Evolutionary conservation across 148 eudicot species (phyloP), one percentile per base, ranked within the genome.

Genomic region (Cornus florida): DNA sequence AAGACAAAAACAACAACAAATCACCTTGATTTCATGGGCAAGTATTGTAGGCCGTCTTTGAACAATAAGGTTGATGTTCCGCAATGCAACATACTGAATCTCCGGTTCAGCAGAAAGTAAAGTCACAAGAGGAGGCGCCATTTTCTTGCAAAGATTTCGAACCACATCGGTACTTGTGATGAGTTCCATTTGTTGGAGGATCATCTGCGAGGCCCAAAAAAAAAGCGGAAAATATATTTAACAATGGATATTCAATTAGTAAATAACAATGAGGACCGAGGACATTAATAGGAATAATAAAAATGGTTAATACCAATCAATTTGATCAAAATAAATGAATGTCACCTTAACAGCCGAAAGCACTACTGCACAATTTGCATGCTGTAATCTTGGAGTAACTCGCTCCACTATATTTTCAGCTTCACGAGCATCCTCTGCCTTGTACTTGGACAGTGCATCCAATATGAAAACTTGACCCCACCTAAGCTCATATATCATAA

Each of bases 381-480:
- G 99, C 82, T 96, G 99, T 65, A 96, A 80, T 35, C 99, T 87
- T 59, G 99, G 99, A 75, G 99, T 92, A 64, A 96, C 99, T 81
- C 99, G 90, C 88, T 96, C 99, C 75, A 96, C 99, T 74, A 92
- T 96, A 82, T 96, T 96, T 88, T 96, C 99, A 83, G 98, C 98
- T 86, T 96, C 99, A 76, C 95, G 99, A 73, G 99, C 94, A 86
- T 96, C 99, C 31, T 88, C 93, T 82, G 99, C 97, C 83, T 92
- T 94, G 82, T 92, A 97, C 81, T 87, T 94, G 70, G 99, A 94
- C 73, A 97, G 92, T 60, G 99, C 95, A 79, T 97, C 99, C 90
- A 97, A 80, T 84, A 97, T 97, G 80, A 97, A 97, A 82, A 97
- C 99, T 87, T 97, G 99, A 84, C 99, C 99, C 99, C 99, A 97